phyloP scores from a whole-genome alignment of 1,139 yeast genomes.

The Suhomyces taliae region DNA sequence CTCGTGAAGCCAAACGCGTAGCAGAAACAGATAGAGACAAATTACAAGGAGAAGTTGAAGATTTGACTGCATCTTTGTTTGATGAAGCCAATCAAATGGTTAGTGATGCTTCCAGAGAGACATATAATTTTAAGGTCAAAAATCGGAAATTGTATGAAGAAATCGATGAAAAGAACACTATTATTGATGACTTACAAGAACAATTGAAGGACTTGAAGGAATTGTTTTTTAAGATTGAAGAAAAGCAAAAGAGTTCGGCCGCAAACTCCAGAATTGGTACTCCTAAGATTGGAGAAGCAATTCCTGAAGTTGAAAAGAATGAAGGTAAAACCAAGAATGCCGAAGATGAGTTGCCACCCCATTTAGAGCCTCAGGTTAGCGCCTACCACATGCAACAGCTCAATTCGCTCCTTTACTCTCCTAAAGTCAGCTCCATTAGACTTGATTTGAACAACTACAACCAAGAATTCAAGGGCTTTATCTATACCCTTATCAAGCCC shows the following conservation, averaged over 20 bases:
- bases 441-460: constrained; percentile 53
- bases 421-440: constrained; percentile 55
- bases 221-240: constrained; percentile 35
- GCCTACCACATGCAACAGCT: constrained; percentile 21
- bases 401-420: constrained; percentile 44
- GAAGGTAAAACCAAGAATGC: constrained; percentile 5
- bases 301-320: not conserved
- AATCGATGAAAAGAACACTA: constrained; percentile 67
- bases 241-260: constrained; percentile 22
- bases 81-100: constrained; percentile 84
- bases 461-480: constrained; percentile 43
- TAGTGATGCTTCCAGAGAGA: constrained; percentile 63
- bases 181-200: constrained; percentile 64
- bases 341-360: constrained; percentile 8
- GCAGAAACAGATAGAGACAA: constrained; percentile 61
- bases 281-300: constrained; percentile 11
- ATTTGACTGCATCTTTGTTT: constrained; percentile 70
- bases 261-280: constrained; percentile 10
- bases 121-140: constrained; percentile 51
- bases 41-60: constrained; percentile 72
- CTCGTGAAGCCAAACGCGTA: constrained; percentile 35
- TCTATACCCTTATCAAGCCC: constrained; percentile 34
- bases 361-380: constrained; percentile 6
- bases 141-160: constrained; percentile 64
- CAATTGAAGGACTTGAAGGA: constrained; percentile 71